phyloP scores from a whole-genome alignment of 805 yeast species.

The Schizosaccharomyces lindneri region DNA sequence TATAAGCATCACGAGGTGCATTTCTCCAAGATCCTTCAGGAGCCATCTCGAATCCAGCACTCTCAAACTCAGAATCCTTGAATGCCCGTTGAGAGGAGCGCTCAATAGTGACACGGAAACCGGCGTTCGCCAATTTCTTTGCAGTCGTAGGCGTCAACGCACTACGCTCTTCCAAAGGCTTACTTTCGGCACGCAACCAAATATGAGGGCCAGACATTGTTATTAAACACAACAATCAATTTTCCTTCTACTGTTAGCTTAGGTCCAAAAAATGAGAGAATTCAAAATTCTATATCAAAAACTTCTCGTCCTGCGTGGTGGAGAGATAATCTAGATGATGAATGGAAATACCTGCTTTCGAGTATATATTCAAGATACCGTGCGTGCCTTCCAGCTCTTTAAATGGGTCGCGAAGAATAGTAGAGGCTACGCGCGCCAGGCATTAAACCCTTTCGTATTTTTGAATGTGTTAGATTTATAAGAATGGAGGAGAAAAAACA shows the following conservation, averaged over 20 bases:
- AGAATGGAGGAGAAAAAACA: background rate
- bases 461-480: background rate
- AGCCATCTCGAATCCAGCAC: conserved; percentile 67
- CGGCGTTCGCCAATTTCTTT: conserved; percentile 59
- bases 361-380: too few species aligned
- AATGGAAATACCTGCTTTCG: too few species aligned
- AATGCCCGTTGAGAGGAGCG: conserved; percentile 72
- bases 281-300: too few species aligned
- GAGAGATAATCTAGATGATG: too few species aligned
- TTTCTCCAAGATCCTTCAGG: conserved; percentile 81
- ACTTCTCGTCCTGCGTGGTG: too few species aligned
- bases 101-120: conserved; percentile 65
- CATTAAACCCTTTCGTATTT: background rate
- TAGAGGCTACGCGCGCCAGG: background rate
- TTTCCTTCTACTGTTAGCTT: too few species aligned
- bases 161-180: conserved; percentile 92
- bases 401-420: background rate
- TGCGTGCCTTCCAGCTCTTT: too few species aligned
- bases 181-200: conserved; percentile 72
- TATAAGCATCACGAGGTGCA: conserved; percentile 77
- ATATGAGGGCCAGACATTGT: conserved; percentile 1
- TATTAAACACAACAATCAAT: too few species aligned
- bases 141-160: conserved; percentile 86
- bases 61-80: conserved; percentile 43
- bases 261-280: too few species aligned